Base-by-base conservation (phyloP, 306 rosid genomes). In the Dalbergia cultrata region DNA sequence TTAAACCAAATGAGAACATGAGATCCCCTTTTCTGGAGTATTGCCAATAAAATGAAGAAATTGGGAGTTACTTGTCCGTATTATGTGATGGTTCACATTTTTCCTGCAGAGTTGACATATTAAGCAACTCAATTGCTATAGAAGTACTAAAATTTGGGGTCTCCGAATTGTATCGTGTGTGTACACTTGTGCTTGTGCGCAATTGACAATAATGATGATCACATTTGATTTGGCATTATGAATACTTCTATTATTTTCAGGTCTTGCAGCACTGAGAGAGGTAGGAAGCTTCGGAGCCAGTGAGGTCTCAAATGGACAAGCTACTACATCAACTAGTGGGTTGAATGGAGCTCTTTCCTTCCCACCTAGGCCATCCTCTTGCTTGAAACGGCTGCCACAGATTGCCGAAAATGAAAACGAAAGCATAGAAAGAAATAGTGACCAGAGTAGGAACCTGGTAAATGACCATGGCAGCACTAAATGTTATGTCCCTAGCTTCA, bases 371-470 rank as follows among this genome's bases (percentile, higher is more conserved):
- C 82, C 87, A 67, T 80, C 92, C 37, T 82, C 83, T 4, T 75
- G 83, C 79, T 62, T 89, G 6, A 83, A 53, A 53, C 63, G 72
- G 13, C 69, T 94, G 92, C 92, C 92, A 59, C 80, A 63, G 65
- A 92, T 94, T 21, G 81, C 87, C 56, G 97, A 94, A 77, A 82
- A 68, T 67, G 90, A 81, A 86, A 81, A 66, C 67, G 88, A 81
- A 78, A 80, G 37, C 67, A 22, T 77, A 34, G 89, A 80, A 74
- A 74, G 47, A 16, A 53, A 63, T 72, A 69, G 78, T 82, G 88
- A 47, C 19, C 85, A 65, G 33, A 81, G 73, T 54, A 84, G 78
- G 21, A 60, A 76, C 60, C 43, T 78, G 18, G 86, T 75, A 58
- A 82, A 88, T 84, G 82, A 58, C 49, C 74, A 70, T 73, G 86